These are phyloP conservation scores for Malus hybrid DNA, from an alignment of 331 rosid species.

Conservation along the genomic window DNA sequence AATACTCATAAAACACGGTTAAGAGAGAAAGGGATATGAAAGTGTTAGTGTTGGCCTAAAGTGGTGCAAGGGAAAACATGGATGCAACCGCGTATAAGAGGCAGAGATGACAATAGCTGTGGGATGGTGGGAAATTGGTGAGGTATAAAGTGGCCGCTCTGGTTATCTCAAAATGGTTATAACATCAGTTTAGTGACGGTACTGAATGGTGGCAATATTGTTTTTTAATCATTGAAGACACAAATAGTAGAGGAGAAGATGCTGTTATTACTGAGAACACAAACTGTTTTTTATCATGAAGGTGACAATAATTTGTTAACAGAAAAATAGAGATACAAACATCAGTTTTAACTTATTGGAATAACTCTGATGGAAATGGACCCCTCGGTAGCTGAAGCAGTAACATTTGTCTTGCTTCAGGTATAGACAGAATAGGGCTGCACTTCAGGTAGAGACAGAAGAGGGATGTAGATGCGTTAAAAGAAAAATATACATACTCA, in stretches of 20 bases:
- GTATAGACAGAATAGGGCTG: too few relatives aligned
- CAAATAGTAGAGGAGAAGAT: background rate
- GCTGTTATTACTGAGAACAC: background rate
- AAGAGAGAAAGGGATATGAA: background rate
- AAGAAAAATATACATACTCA: background rate
- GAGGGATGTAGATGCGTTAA: background rate
- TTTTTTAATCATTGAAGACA: background rate
- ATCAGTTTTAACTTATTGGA: background rate
- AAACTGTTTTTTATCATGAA: background rate
- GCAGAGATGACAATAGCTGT: background rate
- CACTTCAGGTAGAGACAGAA: background rate
- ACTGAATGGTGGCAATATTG: background rate
- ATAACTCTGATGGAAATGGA: background rate
- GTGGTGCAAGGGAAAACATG: background rate
- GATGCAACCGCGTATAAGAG: background rate
- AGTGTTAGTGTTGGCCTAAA: background rate
- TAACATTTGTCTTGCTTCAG: background rate
- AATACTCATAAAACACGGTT: background rate
- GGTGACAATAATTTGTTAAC: background rate
- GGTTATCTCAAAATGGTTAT: background rate
- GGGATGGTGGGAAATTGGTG: background rate
- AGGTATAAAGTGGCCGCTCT: background rate
- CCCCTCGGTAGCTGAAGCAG: background rate
- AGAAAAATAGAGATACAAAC: background rate
- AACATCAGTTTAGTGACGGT: background rate